Evolutionary conservation across 805 yeast species (phyloP).

Genomic region (Candida michaelii): DNA sequence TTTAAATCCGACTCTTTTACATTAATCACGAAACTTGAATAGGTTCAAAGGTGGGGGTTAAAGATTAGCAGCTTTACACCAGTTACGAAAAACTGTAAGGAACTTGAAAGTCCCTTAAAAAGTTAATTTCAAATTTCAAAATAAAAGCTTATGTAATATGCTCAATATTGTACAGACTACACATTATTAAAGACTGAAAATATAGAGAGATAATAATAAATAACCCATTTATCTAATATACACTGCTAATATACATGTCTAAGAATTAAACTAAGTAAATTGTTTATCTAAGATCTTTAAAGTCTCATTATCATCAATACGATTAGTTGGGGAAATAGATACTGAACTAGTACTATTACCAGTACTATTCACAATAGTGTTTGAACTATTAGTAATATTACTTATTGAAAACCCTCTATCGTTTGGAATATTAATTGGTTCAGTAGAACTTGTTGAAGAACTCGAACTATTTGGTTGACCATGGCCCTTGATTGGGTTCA

Average conservation of each 20-base stretch:
- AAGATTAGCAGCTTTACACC: too few species aligned
- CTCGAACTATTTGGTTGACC: too few species aligned
- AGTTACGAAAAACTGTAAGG: too few species aligned
- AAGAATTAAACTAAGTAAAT: constrained; percentile 10
- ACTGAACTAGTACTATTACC: neutral
- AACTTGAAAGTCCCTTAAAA: too few species aligned
- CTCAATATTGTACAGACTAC: too few species aligned
- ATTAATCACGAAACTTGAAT: neutral
- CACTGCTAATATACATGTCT: neutral
- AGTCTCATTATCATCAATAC: constrained; percentile 15
- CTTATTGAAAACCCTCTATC: constrained; percentile 5
- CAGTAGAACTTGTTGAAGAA: neutral
- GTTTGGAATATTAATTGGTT: constrained; percentile 2
- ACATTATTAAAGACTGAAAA: too few species aligned
- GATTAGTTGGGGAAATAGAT: constrained; percentile 8
- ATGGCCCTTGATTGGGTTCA: neutral
- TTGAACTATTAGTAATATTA: neutral
- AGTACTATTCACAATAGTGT: neutral
- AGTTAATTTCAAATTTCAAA: too few species aligned
- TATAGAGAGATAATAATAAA: neutral
- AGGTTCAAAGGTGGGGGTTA: too few species aligned
- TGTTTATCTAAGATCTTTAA: constrained; percentile 20
- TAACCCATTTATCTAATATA: neutral
- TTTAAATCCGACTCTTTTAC: neutral
- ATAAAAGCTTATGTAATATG: too few species aligned